Base-by-base conservation (phyloP, 805 yeast species). In the Phaffomyces thermotolerans region DNA sequence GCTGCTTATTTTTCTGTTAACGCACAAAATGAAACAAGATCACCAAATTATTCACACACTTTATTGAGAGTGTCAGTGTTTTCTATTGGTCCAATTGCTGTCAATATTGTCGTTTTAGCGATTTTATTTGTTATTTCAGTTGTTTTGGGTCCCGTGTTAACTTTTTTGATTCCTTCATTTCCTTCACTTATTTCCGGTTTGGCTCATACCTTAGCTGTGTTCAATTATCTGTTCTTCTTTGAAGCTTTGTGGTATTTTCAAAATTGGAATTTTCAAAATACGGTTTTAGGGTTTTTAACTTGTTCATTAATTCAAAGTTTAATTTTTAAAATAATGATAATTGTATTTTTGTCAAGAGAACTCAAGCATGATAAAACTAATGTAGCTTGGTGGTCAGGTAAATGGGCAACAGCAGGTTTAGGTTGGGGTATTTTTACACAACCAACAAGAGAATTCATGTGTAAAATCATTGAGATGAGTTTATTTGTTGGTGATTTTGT, bases 351-450 rank as follows among this genome's bases (percentile, higher is more conserved):
- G 36, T 70, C 79, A 7, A 68, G 79, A 36, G 90, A 83, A 54
- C 66, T 72, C 44, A 68, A 69, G 40, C 76, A 71, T 46, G 81
- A 72, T 47, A 65, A 66, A 42, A 59, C 79, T 0, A 83, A 79
- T 51, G 63, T 68, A 39, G 81, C 87, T 0, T 79, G 84, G 84
- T 79, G 85, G 84, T 75, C 84, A 2, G 85, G 86, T 0, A 74
- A 71, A 50, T 80, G 86, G 86, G 47, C 74, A 7, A 67, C 69
- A 1, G 67, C 81, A 0, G 79, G 77, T 0, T 58, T 79, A 9
- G 82, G 84, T 0, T 72, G 76, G 74, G 61, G 69, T 36, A 61
- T 72, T 0, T 45, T 79, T 8, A 68, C 79, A 2, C 84, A 78
- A 44, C 84, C 84, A 4, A 47, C 68, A 3, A 60, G 85, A 48